Percentiles rank a stretch among this genome's conserved stretches.
These are phyloP conservation scores for Colletotrichum camelliae DNA, from an alignment of 2,329 filamentous ascomycete species.

Conservation along the genomic window DNA sequence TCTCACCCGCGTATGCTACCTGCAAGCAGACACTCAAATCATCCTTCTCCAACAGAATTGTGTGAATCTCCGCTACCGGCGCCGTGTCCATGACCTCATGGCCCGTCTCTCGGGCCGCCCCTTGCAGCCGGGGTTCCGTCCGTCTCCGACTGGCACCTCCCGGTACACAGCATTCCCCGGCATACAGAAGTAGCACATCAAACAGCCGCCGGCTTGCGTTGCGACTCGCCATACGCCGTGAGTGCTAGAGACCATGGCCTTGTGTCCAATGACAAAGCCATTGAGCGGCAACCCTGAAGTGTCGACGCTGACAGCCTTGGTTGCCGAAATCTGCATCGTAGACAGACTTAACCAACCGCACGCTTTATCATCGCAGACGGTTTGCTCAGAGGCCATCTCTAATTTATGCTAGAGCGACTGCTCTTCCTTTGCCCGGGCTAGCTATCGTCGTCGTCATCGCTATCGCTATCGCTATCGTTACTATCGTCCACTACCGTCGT, in stretches of 20 bases:
- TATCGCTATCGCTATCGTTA: no score
- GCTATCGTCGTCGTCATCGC: no score
- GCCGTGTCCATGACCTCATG: constrained; percentile 8
- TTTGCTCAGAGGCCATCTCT: neutral
- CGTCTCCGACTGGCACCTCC: constrained; percentile 8
- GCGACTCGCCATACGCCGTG: neutral
- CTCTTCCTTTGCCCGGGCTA: neutral
- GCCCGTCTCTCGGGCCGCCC: constrained; percentile 8
- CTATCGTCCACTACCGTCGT: no score
- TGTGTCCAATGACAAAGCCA: neutral
- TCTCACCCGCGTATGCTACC: neutral
- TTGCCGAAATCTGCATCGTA: neutral
- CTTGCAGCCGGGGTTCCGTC: constrained; percentile 3
- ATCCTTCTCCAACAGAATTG: neutral
- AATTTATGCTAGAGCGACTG: neutral
- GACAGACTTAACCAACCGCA: neutral
- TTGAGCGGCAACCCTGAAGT: fast-evolving
- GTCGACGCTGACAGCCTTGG: no score
- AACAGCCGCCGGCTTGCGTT: neutral
- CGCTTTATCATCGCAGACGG: neutral
- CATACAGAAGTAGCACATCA: neutral
- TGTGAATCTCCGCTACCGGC: neutral
- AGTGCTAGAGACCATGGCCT: neutral
- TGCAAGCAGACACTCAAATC: neutral
- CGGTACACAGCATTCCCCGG: neutral